Evolutionary conservation across 441 rosid genomes (phyloP).

Genomic region (Aquilaria agallochum): DNA sequence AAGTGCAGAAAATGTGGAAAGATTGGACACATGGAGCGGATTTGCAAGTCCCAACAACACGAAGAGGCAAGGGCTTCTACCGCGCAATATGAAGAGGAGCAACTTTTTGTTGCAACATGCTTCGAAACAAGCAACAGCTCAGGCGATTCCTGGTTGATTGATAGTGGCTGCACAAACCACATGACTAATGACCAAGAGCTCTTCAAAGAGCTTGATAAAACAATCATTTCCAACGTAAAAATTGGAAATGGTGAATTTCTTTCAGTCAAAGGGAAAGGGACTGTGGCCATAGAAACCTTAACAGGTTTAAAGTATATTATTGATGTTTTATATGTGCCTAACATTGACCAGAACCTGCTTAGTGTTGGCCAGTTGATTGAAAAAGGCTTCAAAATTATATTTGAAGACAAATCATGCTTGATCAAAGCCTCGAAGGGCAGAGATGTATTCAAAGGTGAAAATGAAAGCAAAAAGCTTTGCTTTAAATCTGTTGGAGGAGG

Average conservation of each 20-base stretch:
- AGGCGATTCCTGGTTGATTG: not conserved
- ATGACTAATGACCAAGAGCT: constrained; percentile 4
- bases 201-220: not conserved
- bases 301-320: not conserved
- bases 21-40: constrained; percentile 2
- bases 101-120: constrained; percentile 3
- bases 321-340: constrained; percentile 10
- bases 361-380: constrained; percentile 1
- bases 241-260: constrained; percentile 2
- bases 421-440: not conserved
- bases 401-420: constrained; percentile 9
- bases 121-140: not conserved
- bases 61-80: not conserved
- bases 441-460: not conserved
- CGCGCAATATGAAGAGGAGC: not conserved
- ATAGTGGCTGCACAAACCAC: constrained; percentile 11
- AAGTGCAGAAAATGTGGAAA: constrained; percentile 7
- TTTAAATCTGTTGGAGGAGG: not conserved
- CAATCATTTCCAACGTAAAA: not conserved
- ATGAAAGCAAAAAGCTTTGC: constrained; percentile 3
- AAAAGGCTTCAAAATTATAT: constrained; percentile 7
- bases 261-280: not conserved
- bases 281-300: not conserved
- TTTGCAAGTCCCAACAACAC: not conserved
- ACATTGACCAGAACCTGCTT: constrained; percentile 3